These are phyloP conservation scores for Komagataella kurtzmanii DNA, from an alignment of 805 yeast species.

Conservation along the genomic window DNA sequence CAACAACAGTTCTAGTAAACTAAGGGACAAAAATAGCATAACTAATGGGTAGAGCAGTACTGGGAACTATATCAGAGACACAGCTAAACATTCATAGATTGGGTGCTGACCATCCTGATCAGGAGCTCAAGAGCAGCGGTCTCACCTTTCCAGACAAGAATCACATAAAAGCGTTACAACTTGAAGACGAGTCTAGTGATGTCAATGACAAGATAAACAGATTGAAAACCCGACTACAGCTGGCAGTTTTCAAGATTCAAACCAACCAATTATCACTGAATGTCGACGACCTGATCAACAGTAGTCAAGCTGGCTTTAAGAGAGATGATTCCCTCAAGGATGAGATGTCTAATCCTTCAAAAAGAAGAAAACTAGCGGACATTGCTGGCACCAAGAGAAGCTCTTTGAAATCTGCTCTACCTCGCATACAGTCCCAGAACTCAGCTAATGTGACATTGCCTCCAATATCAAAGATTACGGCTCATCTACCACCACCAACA, in stretches of 20 bases:
- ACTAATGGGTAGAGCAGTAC: constrained; percentile 2
- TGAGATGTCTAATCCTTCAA: neutral
- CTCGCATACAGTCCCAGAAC: neutral
- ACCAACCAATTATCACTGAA: constrained; percentile 30
- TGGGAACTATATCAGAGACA: constrained; percentile 8
- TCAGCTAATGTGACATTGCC: constrained; percentile 8
- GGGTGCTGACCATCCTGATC: neutral
- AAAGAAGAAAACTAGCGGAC: neutral
- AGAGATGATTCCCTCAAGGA: neutral
- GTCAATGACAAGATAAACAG: constrained; percentile 19
- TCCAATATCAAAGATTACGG: constrained; percentile 14
- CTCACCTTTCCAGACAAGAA: neutral
- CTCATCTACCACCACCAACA: neutral
- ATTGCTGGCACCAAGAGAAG: constrained; percentile 14
- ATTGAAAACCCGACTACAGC: constrained; percentile 31
- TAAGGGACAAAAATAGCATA: neutral
- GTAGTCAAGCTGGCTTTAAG: neutral
- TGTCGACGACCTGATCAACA: constrained; percentile 13
- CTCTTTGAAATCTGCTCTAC: constrained; percentile 1
- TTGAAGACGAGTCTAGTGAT: neutral
- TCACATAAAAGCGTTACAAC: neutral
- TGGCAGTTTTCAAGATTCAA: constrained; percentile 38
- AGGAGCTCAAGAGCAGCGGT: neutral
- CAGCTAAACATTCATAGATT: constrained; percentile 3
- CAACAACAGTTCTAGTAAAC: neutral